Evolutionary conservation across 768 basidiomycete genomes (phyloP), one percentile per base, ranked within the genome.

Genomic region (Cystobasidium tubakii): DNA sequence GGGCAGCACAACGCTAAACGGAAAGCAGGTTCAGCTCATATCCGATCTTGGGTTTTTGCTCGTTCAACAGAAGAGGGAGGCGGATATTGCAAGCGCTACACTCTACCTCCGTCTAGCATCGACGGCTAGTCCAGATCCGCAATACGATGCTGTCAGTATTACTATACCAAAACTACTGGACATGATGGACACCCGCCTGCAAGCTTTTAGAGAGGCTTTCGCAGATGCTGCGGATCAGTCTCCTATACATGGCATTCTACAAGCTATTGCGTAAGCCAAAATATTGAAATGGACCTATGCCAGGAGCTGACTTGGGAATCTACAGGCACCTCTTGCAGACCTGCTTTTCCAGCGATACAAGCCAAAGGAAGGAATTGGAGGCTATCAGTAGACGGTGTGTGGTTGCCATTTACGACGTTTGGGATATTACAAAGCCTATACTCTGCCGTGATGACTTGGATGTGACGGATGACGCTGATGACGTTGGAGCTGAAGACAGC

Each of bases 161-260:
- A 60, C 33, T 29, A 34, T 60, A 2, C 57, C 27, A 29, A 27
- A 23, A 12, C 21, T 60, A 25, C 27, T 60, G 15, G 57, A 60
- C 21, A 27, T 60, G 33, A 9, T 60, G 17, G 33, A 60, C 12
- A 29, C 57, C 6, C 25, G 57, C 13, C 57, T 60, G 25, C 29
- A 13, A 10, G 33, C 25, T 3, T 60, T 60, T 29, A 6, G 27
- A 34, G 7, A 43, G 25, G 34, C 2, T 21, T 46, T 65, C 23
- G 63, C 63, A 65, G 34, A 31, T 12, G 63, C 63, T 12, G 63
- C 63, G 6, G 63, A 65, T 13, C 29, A 60, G 12, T 29, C 29
- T 13, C 69, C 69, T 1, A 15, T 71, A 15, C 69, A 71, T 36
- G 69, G 69, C 25, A 55, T 34, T 31, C 13, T 71, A n/a, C 33